These are phyloP conservation scores for Monosporozyma aquatica DNA, from an alignment of 805 yeast species.

Conservation along the genomic window DNA sequence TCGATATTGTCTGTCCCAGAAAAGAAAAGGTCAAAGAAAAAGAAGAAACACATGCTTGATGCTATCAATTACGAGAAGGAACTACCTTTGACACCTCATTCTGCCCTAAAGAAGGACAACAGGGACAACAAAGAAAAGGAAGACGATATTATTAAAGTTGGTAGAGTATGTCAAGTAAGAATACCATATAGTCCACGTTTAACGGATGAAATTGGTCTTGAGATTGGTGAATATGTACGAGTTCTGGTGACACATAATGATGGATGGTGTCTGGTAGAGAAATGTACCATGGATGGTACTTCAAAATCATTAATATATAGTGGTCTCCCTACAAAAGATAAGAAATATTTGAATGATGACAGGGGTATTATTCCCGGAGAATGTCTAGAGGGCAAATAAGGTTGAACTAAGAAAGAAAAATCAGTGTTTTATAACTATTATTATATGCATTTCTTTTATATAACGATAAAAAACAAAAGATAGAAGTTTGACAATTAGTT, in stretches of 20 bases:
- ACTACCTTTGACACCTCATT: constrained; percentile 3
- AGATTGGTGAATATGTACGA: constrained; percentile 28
- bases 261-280: constrained; percentile 38
- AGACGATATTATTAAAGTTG: neutral
- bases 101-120: neutral
- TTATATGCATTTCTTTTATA: too few species aligned
- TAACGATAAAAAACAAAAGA: too few species aligned
- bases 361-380: constrained; percentile 36
- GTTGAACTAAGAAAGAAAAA: too few species aligned
- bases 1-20: neutral
- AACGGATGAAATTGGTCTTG: constrained; percentile 31
- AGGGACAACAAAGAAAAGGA: neutral
- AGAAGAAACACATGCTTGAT: neutral
- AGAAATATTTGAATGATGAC: constrained; percentile 29
- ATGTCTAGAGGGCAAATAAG: constrained; percentile 21
- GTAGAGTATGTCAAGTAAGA: constrained; percentile 13
- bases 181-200: constrained; percentile 26
- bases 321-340: constrained; percentile 3
- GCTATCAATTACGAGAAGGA: neutral
- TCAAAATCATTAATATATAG: neutral
- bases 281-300: constrained; percentile 22
- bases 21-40: neutral
- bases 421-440: too few species aligned
- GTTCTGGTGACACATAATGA: constrained; percentile 35
- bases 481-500: too few species aligned